Evolutionary conservation across 2,329 filamentous ascomycete genomes (phyloP).

Genomic region (Daldinia sp.): DNA sequence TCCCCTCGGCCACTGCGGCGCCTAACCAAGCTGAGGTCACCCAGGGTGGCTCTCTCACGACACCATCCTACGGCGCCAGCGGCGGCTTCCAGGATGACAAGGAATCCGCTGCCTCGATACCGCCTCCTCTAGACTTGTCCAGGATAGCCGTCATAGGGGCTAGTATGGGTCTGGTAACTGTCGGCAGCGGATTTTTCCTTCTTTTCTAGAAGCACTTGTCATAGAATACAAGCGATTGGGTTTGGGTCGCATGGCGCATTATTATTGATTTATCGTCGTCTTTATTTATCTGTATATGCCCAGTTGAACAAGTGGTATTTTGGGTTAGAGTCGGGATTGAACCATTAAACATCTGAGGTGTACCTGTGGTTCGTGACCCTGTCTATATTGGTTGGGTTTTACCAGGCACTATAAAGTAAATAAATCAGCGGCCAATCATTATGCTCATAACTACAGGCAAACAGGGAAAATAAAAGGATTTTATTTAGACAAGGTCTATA

Average conservation of each 20-base stretch:
- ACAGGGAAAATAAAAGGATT: no score
- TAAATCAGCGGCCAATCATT: not conserved
- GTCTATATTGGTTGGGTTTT: conserved; percentile 17
- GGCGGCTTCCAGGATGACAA: conserved; percentile 51
- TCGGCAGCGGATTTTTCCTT: conserved; percentile 53
- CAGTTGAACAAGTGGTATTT: conserved; percentile 4
- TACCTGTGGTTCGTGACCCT: not conserved
- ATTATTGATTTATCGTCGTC: conserved; percentile 20
- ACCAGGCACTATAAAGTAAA: conserved; percentile 3
- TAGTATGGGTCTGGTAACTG: conserved; percentile 50
- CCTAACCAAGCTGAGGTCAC: conserved; percentile 53
- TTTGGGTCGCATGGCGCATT: conserved; percentile 21
- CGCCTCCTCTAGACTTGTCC: conserved; percentile 42
- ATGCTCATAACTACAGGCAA: no score
- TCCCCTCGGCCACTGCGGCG: conserved; percentile 63
- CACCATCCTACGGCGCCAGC: conserved; percentile 53
- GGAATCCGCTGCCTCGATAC: conserved; percentile 38
- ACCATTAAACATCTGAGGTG: conserved; percentile 12
- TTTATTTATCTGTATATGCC: conserved; percentile 9
- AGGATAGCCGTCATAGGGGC: conserved; percentile 48
- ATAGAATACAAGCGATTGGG: conserved; percentile 24
- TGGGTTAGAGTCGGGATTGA: conserved; percentile 6
- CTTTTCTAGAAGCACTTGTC: conserved; percentile 34
- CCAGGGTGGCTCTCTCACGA: conserved; percentile 38
- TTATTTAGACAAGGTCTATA: no score